Evolutionary conservation across 176 grass and related monocot genomes (phyloP), one percentile per base, ranked within the genome.

Genomic region (Oryza meyeriana): DNA sequence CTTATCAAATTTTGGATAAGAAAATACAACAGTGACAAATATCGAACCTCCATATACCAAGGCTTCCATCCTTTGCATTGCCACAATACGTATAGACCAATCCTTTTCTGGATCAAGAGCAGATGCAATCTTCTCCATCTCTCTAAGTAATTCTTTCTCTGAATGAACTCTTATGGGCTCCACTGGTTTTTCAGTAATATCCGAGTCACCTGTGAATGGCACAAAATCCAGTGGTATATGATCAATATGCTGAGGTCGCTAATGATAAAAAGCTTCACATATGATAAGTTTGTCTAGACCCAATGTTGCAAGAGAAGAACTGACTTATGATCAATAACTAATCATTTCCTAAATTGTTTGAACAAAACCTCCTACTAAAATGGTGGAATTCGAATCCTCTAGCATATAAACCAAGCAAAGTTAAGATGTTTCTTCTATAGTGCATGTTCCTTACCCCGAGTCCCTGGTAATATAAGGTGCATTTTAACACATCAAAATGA

Each of bases 31-130:
- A 85, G 34, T 73, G 4, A 79, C 12, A 72, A 72, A 71, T 12
- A 82, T 18, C 29, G 2, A 64, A 95, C 93, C 93, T 95, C 93
- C 93, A 52, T 79, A 90, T 8, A 95, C 75, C 34, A 95, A 82
- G 65, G 87, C 90, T 95, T 95, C 93, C 33, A 92, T 81, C 85
- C 90, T 92, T 85, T 95, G 93, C 83, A 95, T 80, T 42, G 89
- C 90, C 78, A 88, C 85, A 65, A 95, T 95, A 74, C 93, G 81
- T 74, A 88, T 62, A 41, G 90, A 88, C 93, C 93, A 95, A 83
- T 95, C 93, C 76, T 95, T 95, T 64, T 95, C 93, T 79, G 93
- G 93, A 41, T 84, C 84, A 74, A 95, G 90, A 71, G 83, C 77
- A 71, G 79, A 78, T 67, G 88, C 82, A 77, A 95, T 86, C 75